Evolutionary conservation across 2,329 filamentous ascomycete genomes (phyloP), one percentile per base, ranked within the genome.

Genomic region (Periconia sp.): DNA sequence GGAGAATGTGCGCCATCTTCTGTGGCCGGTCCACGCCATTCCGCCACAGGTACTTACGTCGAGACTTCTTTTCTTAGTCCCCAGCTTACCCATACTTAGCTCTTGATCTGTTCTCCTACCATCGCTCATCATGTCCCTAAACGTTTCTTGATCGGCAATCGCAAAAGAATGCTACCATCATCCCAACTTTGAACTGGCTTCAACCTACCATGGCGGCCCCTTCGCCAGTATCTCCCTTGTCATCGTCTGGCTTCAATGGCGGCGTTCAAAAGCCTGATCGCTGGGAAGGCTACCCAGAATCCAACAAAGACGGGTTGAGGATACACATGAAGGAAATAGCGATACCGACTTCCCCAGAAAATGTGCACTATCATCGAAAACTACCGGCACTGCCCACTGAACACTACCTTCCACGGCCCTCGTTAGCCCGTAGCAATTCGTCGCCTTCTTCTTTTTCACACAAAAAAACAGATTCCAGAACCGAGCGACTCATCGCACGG

Each of bases 401-500:
- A 13, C 57, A 58, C 2, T 47, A 60, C 2, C 65, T 57, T 27
- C 37, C 48, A 3, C 59, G 61, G 37, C 64, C 64, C 10, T 63
- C 65, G 2, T 61, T 66, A 15, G 60, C 63, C 0, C 46, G 58
- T 23, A 62, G 63, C 31, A 61, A 62, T 1, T 60, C 63, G 33
- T 63, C 65, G 0, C 60, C 64, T 30, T 57, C 55, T n/a, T 62
- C 64, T 0, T 53, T 65, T 11, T 61, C 62, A 1, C 66, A 63
- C 41, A 30, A 60, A n/a, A 60, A 65, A 45, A 67, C 62, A 5
- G 67, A 71, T 55, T 59, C 66, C 1, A 63, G 62, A 54, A 71
- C 65, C 0, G 61, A 71, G 46, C 59, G 62, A 18, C 61, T 71
- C 17, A 71, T 71, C 30, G 63, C 64, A 44, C 64, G 65, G 40